phyloP scores from a whole-genome alignment of 1,139 yeast genomes.

The Kurtzmaniella natalensis region DNA sequence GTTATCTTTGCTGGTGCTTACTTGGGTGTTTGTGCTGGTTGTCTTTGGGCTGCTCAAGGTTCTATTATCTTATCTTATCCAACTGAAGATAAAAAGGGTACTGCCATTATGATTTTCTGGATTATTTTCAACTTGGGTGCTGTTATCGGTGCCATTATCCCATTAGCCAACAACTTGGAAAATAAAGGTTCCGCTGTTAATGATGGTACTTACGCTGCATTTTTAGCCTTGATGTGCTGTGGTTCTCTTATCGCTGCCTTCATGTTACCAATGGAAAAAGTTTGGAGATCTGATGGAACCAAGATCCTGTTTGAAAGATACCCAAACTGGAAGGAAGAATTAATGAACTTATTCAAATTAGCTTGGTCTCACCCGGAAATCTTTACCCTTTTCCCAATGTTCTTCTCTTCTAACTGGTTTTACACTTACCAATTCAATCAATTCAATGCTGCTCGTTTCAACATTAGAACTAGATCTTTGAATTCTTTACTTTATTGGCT shows the following conservation, averaged over 20 bases:
- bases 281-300: constrained; percentile 50
- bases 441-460: constrained; percentile 9
- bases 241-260: constrained; percentile 45
- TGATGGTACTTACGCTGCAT: constrained; percentile 56
- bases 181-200: constrained; percentile 34
- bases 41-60: constrained; percentile 62
- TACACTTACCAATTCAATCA: constrained; percentile 11
- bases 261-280: constrained; percentile 48
- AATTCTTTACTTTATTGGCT: constrained; percentile 11
- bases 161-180: constrained; percentile 48
- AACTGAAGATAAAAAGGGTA: constrained; percentile 51
- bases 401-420: constrained; percentile 10
- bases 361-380: constrained; percentile 6
- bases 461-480: constrained; percentile 10
- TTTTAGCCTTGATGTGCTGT: constrained; percentile 48
- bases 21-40: constrained; percentile 54
- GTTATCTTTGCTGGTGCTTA: constrained; percentile 58
- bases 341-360: constrained; percentile 7
- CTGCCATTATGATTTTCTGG: constrained; percentile 57
- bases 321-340: constrained; percentile 33
- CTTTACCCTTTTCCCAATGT: constrained; percentile 10
- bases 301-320: constrained; percentile 40
- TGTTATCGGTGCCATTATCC: constrained; percentile 53
- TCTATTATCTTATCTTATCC: constrained; percentile 56
- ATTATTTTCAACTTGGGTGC: constrained; percentile 62